A percentile compares a stretch with the other conserved stretches of the same genome.
Conservation (phyloP, 345 rosid species). For the Carallia pectinifolia region DNA sequence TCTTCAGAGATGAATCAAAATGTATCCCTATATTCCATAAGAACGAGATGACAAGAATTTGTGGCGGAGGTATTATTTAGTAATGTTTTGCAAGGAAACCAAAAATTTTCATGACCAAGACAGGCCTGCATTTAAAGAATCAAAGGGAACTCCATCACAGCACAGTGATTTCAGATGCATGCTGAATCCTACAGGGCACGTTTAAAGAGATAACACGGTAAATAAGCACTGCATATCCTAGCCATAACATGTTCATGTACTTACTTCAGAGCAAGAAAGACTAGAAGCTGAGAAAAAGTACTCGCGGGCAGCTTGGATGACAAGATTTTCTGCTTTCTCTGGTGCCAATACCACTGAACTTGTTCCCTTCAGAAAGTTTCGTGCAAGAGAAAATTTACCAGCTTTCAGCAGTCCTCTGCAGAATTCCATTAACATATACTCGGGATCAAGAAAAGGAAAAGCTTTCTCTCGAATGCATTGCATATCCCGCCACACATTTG, state of each 20-base stretch:
- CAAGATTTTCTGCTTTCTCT: conserved; percentile 90
- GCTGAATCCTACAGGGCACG: background rate
- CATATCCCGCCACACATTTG: conserved; percentile 96
- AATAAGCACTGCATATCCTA: conserved; percentile 7
- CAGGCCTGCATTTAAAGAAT: background rate
- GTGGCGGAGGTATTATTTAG: too few relatives aligned
- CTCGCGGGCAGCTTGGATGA: conserved; percentile 90
- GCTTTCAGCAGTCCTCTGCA: conserved; percentile 96
- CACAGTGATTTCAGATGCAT: too few relatives aligned
- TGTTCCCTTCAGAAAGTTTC: conserved; percentile 91
- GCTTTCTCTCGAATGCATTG: conserved; percentile 79
- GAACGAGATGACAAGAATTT: too few relatives aligned
- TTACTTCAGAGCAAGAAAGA: conserved; percentile 83
- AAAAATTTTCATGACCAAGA: background rate
- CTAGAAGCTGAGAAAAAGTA: conserved; percentile 94
- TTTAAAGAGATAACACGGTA: background rate
- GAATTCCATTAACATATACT: conserved; percentile 84
- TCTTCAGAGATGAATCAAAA: too few relatives aligned
- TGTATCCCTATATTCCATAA: too few relatives aligned
- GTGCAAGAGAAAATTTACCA: conserved; percentile 94
- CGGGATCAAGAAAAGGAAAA: conserved; percentile 82
- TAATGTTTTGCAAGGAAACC: background rate
- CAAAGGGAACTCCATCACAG: background rate
- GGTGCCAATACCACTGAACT: conserved; percentile 71
- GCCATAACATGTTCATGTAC: conserved; percentile 17